A percentile compares a stretch with the other conserved stretches of the same genome.
Evolutionary conservation across 306 rosid species (phyloP).

Genomic region (peach (Prunus persica)): DNA sequence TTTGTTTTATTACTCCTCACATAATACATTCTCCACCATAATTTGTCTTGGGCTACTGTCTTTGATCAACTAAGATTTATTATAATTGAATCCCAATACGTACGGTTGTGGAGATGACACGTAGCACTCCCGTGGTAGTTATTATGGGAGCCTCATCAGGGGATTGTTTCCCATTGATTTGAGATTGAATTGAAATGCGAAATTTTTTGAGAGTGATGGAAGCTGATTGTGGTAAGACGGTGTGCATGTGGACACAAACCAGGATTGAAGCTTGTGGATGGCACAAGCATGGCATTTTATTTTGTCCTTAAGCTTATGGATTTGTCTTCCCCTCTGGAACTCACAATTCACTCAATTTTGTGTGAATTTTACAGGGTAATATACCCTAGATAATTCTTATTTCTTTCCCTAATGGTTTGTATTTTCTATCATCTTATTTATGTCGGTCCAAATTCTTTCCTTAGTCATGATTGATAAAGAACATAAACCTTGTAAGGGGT

Average conservation of each 20-base stretch:
- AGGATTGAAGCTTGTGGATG: slow-evolving; percentile 23
- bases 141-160: not conserved
- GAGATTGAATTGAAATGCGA: slow-evolving; percentile 9
- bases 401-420: too few species aligned
- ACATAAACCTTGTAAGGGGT: too few species aligned
- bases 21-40: too few species aligned
- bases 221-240: not conserved
- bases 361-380: not conserved
- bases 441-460: too few species aligned
- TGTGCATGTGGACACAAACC: not conserved
- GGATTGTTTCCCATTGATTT: not conserved
- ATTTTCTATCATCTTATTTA: too few species aligned
- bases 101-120: not conserved
- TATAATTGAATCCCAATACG: not conserved
- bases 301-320: not conserved
- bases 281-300: slow-evolving; percentile 21
- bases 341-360: not conserved
- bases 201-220: slow-evolving; percentile 1
- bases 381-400: not conserved
- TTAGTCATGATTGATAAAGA: too few species aligned
- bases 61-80: too few species aligned
- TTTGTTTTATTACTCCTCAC: not conserved
- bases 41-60: too few species aligned
- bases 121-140: not conserved
- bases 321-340: not conserved